Base-by-base conservation (phyloP, 257 asterid genomes). In the Solanum corneliomulleri region DNA sequence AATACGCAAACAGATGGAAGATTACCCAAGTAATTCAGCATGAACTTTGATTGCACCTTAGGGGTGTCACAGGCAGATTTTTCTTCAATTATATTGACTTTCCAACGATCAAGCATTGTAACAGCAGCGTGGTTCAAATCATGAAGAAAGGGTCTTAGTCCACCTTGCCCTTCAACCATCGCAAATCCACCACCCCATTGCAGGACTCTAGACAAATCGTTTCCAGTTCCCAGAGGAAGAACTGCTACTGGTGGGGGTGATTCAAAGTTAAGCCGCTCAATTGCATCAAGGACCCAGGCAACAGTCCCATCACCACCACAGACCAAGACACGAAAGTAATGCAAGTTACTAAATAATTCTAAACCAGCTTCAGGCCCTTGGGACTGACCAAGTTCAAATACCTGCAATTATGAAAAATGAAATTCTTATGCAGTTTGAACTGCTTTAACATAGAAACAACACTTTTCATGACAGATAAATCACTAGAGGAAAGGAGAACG, bases 291-390 rank as follows among this genome's bases (percentile, higher is more conserved):
- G 88, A 95, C 98, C 98, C 98, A 95, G 12, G 98, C 96, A 82
- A 95, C 97, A 12, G 98, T 95, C 58, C 98, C 98, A 88, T 95
- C 98, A 86, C 98, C 98, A 88, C 98, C 98, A 87, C 98, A 94
- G 85, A 94, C 96, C 93, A 95, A 92, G 87, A 95, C 96, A 86
- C 98, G 93, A 56, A 93, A 95, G 90, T 93, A 91, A 33, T 88
- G 98, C 89, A 94, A 93, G 72, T 68, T 89, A 83, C 94, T 89
- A 88, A 95, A 95, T 58, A 94, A 87, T 82, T 95, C 94, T 89
- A 95, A 90, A 83, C 98, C 98, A 78, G 88, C 94, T 89, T 95
- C 98, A 72, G 96, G 98, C 77, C 98, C 98, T 91, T 93, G 95
- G 84, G 92, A 91, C 75, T 97, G 92, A 88, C 92, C 88, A 83